Base-by-base conservation (phyloP, 805 yeast genomes). In the Yarrowia alimentaria region DNA sequence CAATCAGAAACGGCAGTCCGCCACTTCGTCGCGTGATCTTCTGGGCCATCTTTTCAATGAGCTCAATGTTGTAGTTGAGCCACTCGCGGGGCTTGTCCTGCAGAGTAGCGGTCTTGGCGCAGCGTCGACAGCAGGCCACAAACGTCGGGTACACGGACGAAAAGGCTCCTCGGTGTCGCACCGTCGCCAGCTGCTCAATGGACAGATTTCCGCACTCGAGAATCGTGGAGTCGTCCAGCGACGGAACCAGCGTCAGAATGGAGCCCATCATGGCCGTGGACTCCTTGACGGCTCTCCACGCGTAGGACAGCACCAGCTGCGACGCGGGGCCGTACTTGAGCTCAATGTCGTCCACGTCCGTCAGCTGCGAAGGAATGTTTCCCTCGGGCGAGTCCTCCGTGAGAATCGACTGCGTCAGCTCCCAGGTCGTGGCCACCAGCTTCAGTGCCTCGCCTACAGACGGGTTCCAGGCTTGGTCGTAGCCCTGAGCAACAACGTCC, bases 81-180 rank as follows among this genome's bases (percentile, higher is more conserved):
- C 95, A 87, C 11, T 56, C 52, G 9, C 61, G 59, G 5, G 90
- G 80, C 31, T 67, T 69, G 0, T 57, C 57, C 12, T 71, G 63
- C 5, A 72, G 57, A 12, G 60, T 55, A n/a, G 61, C 56, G 3
- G 55, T 16, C 8, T 53, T 30, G 31, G 67, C 63, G 62, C 91
- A 81, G n/a, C 78, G 64, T 11, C 66, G 56, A 57, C 96, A 86
- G 51, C 82, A 76, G 6, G 80, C 73, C 11, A 80, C 73, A 58
- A 85, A 87, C 0, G 93, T 77, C 5, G 96, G 96, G 56, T 85
- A 81, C 0, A 90, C 83, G 0, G 97, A 81, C 8, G 94, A 82
- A 55, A 91, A 86, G 0, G 97, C 96, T 24, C 98, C 98, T 55
- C 94, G 76, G 59, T 93, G 98, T 35, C 90, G 78, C 16, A 90